Base-by-base conservation (phyloP, 1,284 basidiomycete genomes). In the Sphaerobolus stellatus region DNA sequence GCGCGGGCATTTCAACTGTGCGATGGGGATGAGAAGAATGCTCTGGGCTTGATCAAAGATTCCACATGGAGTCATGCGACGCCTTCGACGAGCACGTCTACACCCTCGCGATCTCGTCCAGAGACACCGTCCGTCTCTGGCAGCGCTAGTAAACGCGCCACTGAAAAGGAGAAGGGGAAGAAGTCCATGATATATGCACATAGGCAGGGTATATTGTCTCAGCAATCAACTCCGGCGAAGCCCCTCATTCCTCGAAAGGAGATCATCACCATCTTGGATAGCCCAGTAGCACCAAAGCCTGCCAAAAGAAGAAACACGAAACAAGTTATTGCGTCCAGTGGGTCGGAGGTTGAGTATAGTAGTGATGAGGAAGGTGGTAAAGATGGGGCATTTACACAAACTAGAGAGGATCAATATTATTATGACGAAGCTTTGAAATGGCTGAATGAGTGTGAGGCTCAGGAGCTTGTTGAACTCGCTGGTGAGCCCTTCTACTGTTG, bases 381-480 rank as follows among this genome's bases (percentile, higher is more conserved):
- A 33, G 62, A 20, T 67, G 66, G 66, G 65, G 66, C 27, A 25
- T 49, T 50, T 28, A 41, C 45, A 16, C 38, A 56, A 24, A 47
- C 45, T 25, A 59, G 58, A 43, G 60, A 67, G 36, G 58, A 64
- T 48, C 48, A 58, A 43, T 50, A 66, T 71, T 57, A 76, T 59
- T 70, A 82, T 72, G 64, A 67, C 7, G 70, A 75, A 33, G 87
- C 89, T 6, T 71, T 96, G 47, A 77, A 86, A n/a, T 96, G 93
- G 68, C 94, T 98, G 76, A 98, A 98, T 63, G 78, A 78, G 13
- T 83, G 86, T 38, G 79, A 80, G 6, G 72, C 79, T 14, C 90
- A 88, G 52, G 85, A 84, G 18, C 69, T 99, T 31, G 90, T 93
- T 58, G 94, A 97, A 63, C 75, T 98, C 36, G 96, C 94, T 48